Percentiles rank a stretch among this genome's conserved stretches.
Evolutionary conservation across 1,284 basidiomycete species (phyloP).

Genomic region (Marasmius sp.): DNA sequence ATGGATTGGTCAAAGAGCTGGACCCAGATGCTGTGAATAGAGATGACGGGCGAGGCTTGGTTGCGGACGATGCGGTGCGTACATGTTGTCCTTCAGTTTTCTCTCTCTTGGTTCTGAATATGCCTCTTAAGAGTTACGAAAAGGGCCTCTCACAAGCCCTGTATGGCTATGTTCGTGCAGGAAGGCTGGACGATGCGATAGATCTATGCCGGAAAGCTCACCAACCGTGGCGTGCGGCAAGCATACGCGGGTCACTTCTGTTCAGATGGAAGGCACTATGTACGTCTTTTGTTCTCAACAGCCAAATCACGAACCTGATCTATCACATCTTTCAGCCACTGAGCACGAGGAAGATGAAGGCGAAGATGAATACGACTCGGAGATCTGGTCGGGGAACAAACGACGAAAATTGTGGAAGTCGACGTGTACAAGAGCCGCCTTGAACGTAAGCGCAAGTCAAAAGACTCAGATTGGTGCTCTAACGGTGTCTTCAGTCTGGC

Average conservation of each 20-base stretch:
- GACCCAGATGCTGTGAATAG: constrained; percentile 75
- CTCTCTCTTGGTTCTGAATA: constrained; percentile 4
- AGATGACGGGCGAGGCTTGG: constrained; percentile 53
- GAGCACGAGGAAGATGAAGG: constrained; percentile 49
- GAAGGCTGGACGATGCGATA: constrained; percentile 80
- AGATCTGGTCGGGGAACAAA: constrained; percentile 70
- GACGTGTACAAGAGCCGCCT: constrained; percentile 76
- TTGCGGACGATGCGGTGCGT: constrained; percentile 72
- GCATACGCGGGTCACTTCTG: constrained; percentile 76
- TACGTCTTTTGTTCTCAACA: constrained; percentile 29
- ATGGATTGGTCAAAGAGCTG: constrained; percentile 61
- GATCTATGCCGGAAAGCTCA: constrained; percentile 82
- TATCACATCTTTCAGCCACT: constrained; percentile 36
- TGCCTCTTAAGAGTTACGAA: constrained; percentile 63
- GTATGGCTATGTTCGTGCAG: constrained; percentile 79
- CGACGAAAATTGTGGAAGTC: constrained; percentile 83
- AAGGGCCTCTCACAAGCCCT: constrained; percentile 72
- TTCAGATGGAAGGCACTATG: constrained; percentile 74
- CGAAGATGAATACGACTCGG: constrained; percentile 49
- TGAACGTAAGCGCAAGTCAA: constrained; percentile 54
- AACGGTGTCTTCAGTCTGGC: constrained; percentile 44
- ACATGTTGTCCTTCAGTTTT: not conserved
- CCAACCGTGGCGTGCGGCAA: constrained; percentile 90
- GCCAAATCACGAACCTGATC: not conserved
- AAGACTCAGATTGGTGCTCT: not conserved